Conservation (phyloP, 2,329 filamentous ascomycete species). For the Diaporthe eres region DNA sequence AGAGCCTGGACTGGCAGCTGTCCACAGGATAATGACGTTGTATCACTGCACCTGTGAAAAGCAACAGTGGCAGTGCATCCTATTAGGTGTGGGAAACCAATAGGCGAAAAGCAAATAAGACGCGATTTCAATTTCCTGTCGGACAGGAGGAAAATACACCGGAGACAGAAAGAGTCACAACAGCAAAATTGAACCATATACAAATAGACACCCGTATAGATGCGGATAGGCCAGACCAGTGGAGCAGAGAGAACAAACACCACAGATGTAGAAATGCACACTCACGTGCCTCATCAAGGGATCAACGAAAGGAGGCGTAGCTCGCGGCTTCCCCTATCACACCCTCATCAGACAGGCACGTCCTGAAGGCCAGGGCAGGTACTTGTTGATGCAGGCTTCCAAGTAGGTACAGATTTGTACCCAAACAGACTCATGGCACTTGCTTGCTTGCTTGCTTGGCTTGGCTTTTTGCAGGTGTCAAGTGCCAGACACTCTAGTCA, state of each 20-base stretch:
- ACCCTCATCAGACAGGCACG: conserved; percentile 4
- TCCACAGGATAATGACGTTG: conserved; percentile 28
- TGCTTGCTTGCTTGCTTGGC: background rate
- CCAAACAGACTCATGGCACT: background rate
- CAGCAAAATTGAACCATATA: background rate
- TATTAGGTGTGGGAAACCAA: conserved; percentile 1
- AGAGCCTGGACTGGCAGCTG: conserved; percentile 24
- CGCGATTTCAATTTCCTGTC: conserved; percentile 1
- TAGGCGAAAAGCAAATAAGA: background rate
- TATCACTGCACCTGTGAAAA: conserved; percentile 32
- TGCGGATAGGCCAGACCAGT: background rate
- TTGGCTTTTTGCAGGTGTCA: conserved; percentile 29
- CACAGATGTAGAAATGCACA: background rate
- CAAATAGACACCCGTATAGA: background rate
- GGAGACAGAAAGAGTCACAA: background rate
- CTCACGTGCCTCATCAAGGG: conserved; percentile 4
- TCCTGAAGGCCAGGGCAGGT: background rate
- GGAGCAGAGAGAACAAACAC: background rate
- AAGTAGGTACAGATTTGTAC: background rate
- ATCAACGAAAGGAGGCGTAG: background rate
- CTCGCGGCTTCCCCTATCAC: conserved; percentile 16
- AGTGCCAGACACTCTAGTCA: conserved; percentile 6
- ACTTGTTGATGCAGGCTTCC: background rate
- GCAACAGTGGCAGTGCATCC: conserved; percentile 35
- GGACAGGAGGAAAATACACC: background rate